Evolutionary conservation across 1,284 basidiomycete species (phyloP), one percentile per base, ranked within the genome.

Genomic region (Malassezia yamatoensis): DNA sequence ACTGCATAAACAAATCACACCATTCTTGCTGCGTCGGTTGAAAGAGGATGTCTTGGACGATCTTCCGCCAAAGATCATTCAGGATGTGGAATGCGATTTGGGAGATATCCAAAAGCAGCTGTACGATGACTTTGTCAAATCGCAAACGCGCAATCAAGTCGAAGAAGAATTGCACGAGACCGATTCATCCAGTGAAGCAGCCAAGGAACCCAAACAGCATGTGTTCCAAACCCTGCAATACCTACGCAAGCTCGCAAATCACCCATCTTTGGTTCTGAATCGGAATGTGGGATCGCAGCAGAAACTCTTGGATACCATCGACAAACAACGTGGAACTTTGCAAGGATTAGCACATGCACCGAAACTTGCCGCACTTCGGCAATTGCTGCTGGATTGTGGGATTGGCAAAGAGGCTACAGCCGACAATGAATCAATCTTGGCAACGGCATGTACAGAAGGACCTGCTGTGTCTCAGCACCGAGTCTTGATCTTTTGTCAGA

Each of bases 1-100:
- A 1, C 76, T 99, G 48, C 94, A 98, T 76, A 98, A 98, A 78
- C 94, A 99, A 80, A 93, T 98, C 29, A 78, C 98, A n/a, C 94
- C 94, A 0, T 99, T 99, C 83, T 78, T 99, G 32, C 81, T 99
- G 29, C 87, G 94, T 49, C 85, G 94, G 18, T 78, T 99, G 68
- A 99, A 99, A 75, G 94, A 99, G 76, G 91, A 99, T 70, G 94
- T 98, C 20, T 79, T 99, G 58, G 79, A 90, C 66, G 94, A 99
- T 73, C 80, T 99, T 2, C 94, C 94, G 0, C 94, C 94, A 2
- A 98, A 99, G 79, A 99, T 99, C 75, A 98, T 99, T 61, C 94
- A 99, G 77, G 94, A 99, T 74, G 96, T 98, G 76, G 94, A 96
- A 72, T 96, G 93, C 79, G 93, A 98, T 70, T 81, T 99, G 2